Evolutionary conservation across 1,139 yeast species (phyloP).

Genomic region (Debaryomyces psychrophilus): DNA sequence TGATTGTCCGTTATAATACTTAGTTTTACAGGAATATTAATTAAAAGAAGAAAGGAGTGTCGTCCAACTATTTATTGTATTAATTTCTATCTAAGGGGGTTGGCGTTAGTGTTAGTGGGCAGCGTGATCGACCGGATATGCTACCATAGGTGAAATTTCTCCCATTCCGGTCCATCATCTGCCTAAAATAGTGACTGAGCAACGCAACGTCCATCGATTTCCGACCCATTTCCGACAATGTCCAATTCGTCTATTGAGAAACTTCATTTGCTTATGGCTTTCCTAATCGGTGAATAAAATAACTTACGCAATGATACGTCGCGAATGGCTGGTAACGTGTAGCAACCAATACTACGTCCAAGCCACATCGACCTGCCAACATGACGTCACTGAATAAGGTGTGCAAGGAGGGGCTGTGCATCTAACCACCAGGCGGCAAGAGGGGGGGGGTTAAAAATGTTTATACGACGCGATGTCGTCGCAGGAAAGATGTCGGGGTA

Average conservation of each 20-base stretch:
- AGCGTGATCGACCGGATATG: slow-evolving; percentile 10
- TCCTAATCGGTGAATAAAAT: slow-evolving; percentile 3
- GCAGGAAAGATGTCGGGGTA: neutral
- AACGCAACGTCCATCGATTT: neutral
- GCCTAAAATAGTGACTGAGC: neutral
- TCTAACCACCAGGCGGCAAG: neutral
- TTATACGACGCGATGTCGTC: neutral
- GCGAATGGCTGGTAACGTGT: neutral
- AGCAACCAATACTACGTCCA: neutral
- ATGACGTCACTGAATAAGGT: neutral
- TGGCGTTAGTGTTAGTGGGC: slow-evolving; percentile 5
- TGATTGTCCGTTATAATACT: neutral
- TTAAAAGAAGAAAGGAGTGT: neutral
- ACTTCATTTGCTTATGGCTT: slow-evolving; percentile 9
- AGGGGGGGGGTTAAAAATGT: neutral
- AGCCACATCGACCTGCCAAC: neutral
- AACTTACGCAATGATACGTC: neutral
- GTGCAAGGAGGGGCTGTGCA: neutral
- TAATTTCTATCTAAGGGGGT: slow-evolving; percentile 6
- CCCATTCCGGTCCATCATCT: neutral
- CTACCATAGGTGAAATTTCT: neutral
- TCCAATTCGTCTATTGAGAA: neutral
- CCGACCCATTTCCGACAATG: neutral
- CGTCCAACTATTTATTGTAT: slow-evolving; percentile 1
- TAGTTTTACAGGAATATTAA: slow-evolving; percentile 3